phyloP scores from a whole-genome alignment of 306 rosid species.

The Vigna mungo region DNA sequence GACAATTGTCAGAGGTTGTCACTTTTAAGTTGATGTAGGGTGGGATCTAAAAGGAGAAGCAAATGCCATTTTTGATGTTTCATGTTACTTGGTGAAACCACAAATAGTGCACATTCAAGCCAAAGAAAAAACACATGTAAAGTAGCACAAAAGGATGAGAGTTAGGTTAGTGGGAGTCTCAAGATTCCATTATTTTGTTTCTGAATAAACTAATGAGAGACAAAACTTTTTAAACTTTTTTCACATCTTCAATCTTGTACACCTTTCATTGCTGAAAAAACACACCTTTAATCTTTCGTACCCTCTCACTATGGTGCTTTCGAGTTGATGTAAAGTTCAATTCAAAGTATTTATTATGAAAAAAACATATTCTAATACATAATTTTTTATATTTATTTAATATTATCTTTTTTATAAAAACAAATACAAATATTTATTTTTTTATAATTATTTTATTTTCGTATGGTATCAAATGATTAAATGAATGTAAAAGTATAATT shows the following conservation, averaged over 20 bases:
- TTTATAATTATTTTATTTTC: too few species aligned
- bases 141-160: background rate
- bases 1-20: background rate
- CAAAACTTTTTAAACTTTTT: conserved; percentile 20
- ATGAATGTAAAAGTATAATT: too few species aligned
- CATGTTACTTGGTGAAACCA: background rate
- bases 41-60: conserved; percentile 6
- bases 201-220: background rate
- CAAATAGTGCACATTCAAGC: background rate
- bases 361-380: too few species aligned
- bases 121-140: background rate
- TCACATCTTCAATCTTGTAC: background rate
- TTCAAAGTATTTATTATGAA: too few species aligned
- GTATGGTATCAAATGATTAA: too few species aligned
- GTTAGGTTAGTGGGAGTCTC: conserved; percentile 30
- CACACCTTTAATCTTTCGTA: too few species aligned
- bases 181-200: conserved; percentile 36
- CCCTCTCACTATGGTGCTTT: too few species aligned
- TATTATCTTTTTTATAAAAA: too few species aligned
- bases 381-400: too few species aligned
- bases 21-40: background rate
- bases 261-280: too few species aligned
- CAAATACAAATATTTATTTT: too few species aligned
- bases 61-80: conserved; percentile 29
- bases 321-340: too few species aligned